Conservation (phyloP, 768 basidiomycete genomes). For the Tulasnella sp. region DNA sequence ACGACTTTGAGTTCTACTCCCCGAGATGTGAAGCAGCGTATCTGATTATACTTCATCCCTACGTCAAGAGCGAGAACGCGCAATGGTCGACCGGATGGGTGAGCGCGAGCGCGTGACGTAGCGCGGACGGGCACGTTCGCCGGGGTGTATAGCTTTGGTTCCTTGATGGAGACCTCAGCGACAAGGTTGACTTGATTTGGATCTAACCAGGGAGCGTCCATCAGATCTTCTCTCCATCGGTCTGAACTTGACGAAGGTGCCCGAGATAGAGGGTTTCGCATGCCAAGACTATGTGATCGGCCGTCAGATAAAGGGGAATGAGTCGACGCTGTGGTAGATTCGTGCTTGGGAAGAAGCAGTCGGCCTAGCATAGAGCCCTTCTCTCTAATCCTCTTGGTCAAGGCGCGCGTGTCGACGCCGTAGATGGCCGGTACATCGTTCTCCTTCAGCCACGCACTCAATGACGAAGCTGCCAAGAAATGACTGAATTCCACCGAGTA, state of each 20-base stretch:
- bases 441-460: conserved; percentile 89
- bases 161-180: conserved; percentile 66
- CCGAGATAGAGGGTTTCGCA: conserved; percentile 31
- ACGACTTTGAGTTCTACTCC: conserved; percentile 96
- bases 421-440: conserved; percentile 89
- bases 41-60: conserved; percentile 99
- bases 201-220: conserved; percentile 73
- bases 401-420: conserved; percentile 90
- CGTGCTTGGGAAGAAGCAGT: conserved; percentile 55
- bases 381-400: conserved; percentile 93
- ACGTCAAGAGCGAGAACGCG: conserved; percentile 90
- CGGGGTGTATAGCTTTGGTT: conserved; percentile 59
- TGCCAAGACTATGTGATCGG: conserved; percentile 19
- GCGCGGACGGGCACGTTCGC: conserved; percentile 22
- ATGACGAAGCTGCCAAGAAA: conserved; percentile 78
- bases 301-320: conserved; percentile 24
- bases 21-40: conserved; percentile 84
- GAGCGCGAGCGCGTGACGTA: conserved; percentile 39
- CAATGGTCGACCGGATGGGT: conserved; percentile 69
- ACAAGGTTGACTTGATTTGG: conserved; percentile 88
- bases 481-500: conserved; percentile 93
- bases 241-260: conserved; percentile 35
- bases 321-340: conserved; percentile 31
- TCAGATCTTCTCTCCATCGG: conserved; percentile 76
- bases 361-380: conserved; percentile 88